Percentiles rank a stretch among this genome's conserved stretches.
Evolutionary conservation across 1,284 basidiomycete species (phyloP).

Genomic region (Fomes fomentarius): DNA sequence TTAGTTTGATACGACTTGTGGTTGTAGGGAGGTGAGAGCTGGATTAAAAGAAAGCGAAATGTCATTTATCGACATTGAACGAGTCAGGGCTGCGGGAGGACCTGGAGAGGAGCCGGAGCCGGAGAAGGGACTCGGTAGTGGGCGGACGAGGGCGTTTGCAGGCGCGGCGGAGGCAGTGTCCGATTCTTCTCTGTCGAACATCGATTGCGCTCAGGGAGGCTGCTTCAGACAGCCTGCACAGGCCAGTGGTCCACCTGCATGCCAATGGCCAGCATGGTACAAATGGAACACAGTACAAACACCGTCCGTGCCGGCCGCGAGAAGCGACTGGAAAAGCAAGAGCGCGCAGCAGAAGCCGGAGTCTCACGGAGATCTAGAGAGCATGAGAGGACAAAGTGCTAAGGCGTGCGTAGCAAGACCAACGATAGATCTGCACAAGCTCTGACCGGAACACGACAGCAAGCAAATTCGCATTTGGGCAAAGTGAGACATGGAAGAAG

Average conservation of each 20-base stretch:
- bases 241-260: too few species aligned
- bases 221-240: neutral
- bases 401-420: too few species aligned
- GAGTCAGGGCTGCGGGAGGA: constrained; percentile 1
- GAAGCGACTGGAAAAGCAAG: too few species aligned
- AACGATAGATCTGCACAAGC: neutral
- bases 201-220: neutral
- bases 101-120: neutral
- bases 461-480: neutral
- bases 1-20: neutral
- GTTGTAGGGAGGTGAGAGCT: too few species aligned
- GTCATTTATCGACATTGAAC: too few species aligned
- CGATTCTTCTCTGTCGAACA: neutral
- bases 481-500: neutral
- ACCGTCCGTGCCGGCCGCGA: too few species aligned
- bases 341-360: neutral
- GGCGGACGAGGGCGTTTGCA: neutral
- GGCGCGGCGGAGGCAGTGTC: neutral
- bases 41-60: neutral
- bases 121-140: neutral
- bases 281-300: too few species aligned
- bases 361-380: too few species aligned
- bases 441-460: constrained; percentile 2
- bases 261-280: too few species aligned
- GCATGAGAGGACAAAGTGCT: neutral